Base-by-base conservation (phyloP, 805 yeast species). In the Jamesozyma piceae region DNA sequence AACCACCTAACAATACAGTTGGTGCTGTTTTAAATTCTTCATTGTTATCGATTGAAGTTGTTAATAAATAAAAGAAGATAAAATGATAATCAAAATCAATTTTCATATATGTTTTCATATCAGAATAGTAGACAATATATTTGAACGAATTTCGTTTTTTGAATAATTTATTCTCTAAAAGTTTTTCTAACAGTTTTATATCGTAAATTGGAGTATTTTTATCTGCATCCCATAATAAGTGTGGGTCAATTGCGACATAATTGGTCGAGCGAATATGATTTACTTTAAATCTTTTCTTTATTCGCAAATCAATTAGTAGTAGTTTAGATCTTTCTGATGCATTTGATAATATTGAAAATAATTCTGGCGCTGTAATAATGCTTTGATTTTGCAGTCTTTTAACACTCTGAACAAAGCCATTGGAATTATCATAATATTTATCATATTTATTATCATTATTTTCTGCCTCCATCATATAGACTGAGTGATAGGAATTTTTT, bases 321-420 rank as follows among this genome's bases (percentile, higher is more conserved):
- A 59, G 18, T 19, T 49, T 49, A 2, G 47, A 34, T 2, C 76
- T 73, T 31, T 71, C 73, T 43, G 76, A 67, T 26, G 71, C 72
- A 43, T 64, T 67, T 41, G 63, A 67, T 39, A 77, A 59, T 15
- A 68, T 67, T 3, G 72, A 62, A 42, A 76, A 57, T 3, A 75
- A 53, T 60, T 66, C 61, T 22, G 61, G 65, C 9, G 72, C 55
- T 0, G 73, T 55, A 4, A 66, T 60, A 13, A 62, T 55, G 3
- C 92, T 90, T 56, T 83, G 90, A 37, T 54, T 58, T 38, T 62
- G 63, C 30, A 60, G 41, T 28, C 57, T 49, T 35, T 58, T 54
- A 35, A 60, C 41, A 19, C 51, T 47, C 33, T 56, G 56, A 13
- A 52, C 48, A 21, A 48, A 49, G 20, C 38, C 46, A 35, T 48